These are phyloP conservation scores for Gossypium aridum DNA, from an alignment of 441 rosid species.

Conservation along the genomic window DNA sequence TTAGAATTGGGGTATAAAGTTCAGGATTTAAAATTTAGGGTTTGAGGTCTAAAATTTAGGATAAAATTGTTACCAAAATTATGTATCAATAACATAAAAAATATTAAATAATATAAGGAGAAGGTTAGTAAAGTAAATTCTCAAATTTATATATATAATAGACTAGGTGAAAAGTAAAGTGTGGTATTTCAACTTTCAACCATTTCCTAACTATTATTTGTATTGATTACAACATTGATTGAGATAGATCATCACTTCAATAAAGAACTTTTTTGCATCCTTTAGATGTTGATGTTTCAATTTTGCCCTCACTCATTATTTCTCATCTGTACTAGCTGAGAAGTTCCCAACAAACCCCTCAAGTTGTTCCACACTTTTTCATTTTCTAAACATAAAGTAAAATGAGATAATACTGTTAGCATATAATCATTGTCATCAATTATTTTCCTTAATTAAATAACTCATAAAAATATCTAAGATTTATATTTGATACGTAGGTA, in stretches of 20 bases:
- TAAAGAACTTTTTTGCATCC: not conserved
- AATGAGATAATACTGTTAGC: not conserved
- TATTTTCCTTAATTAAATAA: not conserved
- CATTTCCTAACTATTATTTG: not conserved
- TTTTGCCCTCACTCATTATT: not conserved
- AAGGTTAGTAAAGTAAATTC: too few species aligned
- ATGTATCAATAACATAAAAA: too few species aligned
- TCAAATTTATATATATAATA: not conserved
- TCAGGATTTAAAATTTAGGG: fast-evolving
- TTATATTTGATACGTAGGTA: not conserved
- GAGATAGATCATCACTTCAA: not conserved
- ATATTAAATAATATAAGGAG: too few species aligned
- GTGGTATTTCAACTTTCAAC: not conserved
- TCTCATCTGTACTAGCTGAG: not conserved
- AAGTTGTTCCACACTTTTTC: not conserved
- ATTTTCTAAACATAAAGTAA: not conserved
- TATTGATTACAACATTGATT: not conserved
- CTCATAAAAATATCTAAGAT: not conserved
- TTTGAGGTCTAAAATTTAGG: fast-evolving
- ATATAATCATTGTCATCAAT: not conserved
- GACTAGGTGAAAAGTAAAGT: not conserved
- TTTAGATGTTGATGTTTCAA: not conserved
- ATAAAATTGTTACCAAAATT: too few species aligned
- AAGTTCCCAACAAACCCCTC: not conserved
- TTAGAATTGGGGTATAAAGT: fast-evolving